Conservation (phyloP, 73 alveolate genomes). For the Tetrahymena elliotti region DNA sequence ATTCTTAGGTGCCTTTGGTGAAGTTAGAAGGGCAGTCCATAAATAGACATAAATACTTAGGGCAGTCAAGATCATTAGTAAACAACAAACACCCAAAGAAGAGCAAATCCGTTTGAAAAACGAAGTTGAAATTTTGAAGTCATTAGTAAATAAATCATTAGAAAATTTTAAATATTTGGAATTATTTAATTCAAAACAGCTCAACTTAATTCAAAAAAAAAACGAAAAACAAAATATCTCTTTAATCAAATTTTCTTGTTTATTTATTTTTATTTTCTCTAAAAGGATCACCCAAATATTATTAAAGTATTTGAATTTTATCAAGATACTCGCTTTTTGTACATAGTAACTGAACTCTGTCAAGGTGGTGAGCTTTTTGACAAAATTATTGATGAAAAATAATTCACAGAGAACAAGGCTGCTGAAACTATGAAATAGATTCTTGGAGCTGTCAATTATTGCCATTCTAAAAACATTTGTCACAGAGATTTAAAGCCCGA, state of each 20-base stretch:
- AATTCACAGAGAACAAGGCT: slow-evolving; percentile 55
- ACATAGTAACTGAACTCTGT: slow-evolving; percentile 50
- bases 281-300: slow-evolving; percentile 53
- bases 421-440: slow-evolving; percentile 50
- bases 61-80: slow-evolving; percentile 23
- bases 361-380: slow-evolving; percentile 59
- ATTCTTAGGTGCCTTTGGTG: slow-evolving; percentile 34
- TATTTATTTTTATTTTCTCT: slow-evolving; percentile 16
- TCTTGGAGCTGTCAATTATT: slow-evolving; percentile 42
- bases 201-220: neutral
- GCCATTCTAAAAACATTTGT: slow-evolving; percentile 40
- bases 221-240: neutral
- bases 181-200: neutral
- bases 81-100: slow-evolving; percentile 15
- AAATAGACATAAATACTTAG: slow-evolving; percentile 11
- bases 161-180: neutral
- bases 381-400: slow-evolving; percentile 13
- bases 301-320: slow-evolving; percentile 48
- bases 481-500: slow-evolving; percentile 63
- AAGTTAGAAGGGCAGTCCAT: slow-evolving; percentile 34
- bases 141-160: neutral
- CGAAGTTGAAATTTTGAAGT: slow-evolving; percentile 38
- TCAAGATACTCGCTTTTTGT: slow-evolving; percentile 27
- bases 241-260: neutral
- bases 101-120: neutral